A percentile compares a stretch with the other conserved stretches of the same genome.
Conservation (phyloP, 768 basidiomycete genomes). For the Boletus subparvulus region DNA sequence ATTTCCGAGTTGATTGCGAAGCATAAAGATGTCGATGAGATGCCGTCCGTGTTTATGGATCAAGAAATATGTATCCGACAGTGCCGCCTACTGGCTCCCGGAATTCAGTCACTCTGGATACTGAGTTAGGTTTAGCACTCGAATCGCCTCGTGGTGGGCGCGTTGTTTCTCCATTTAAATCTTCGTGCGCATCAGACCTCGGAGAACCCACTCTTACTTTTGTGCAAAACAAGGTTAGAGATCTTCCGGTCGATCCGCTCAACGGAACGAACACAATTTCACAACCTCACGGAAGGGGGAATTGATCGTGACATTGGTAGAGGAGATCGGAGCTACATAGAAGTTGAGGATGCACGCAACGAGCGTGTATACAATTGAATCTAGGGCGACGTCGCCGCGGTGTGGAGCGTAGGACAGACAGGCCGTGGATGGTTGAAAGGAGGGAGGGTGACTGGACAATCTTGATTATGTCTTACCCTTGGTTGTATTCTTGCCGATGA, state of each 20-base stretch:
- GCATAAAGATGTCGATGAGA: not conserved
- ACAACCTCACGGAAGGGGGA: slow-evolving; percentile 6
- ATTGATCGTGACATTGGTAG: slow-evolving; percentile 19
- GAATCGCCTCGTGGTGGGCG: slow-evolving; percentile 26
- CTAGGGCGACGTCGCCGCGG: slow-evolving; percentile 3
- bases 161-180: slow-evolving; percentile 20
- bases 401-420: slow-evolving; percentile 7
- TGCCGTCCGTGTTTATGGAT: not conserved
- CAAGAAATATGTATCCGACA: not conserved
- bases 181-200: slow-evolving; percentile 22
- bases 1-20: slow-evolving; percentile 9
- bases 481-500: slow-evolving; percentile 80
- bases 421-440: slow-evolving; percentile 5
- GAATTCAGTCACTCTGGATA: not conserved
- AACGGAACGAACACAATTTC: slow-evolving; percentile 6
- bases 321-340: slow-evolving; percentile 14
- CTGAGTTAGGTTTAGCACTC: slow-evolving; percentile 23
- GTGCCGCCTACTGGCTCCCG: not conserved
- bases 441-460: not conserved
- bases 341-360: slow-evolving; percentile 3
- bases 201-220: slow-evolving; percentile 25
- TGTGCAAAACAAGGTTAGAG: slow-evolving; percentile 10
- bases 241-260: slow-evolving; percentile 21
- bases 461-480: slow-evolving; percentile 61
- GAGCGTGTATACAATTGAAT: slow-evolving; percentile 16